phyloP scores from a whole-genome alignment of 2,329 filamentous ascomycete genomes.

The Cercospora sp. region DNA sequence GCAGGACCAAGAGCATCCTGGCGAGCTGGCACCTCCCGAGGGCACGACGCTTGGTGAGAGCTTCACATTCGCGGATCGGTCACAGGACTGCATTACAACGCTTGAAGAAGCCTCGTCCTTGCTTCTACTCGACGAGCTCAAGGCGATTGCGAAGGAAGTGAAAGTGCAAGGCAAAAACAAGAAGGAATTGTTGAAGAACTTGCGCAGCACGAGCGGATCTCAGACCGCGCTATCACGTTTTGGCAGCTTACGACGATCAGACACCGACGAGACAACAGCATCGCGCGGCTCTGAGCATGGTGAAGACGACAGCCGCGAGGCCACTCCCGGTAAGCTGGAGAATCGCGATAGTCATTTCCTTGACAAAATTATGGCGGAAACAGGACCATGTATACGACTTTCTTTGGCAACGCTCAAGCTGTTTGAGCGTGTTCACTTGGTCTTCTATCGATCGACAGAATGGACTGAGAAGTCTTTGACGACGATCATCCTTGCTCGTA shows the following conservation, averaged over 20 bases:
- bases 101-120: slow-evolving; percentile 82
- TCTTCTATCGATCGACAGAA: slow-evolving; percentile 93
- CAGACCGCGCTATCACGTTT: slow-evolving; percentile 72
- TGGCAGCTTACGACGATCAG: slow-evolving; percentile 64
- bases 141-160: slow-evolving; percentile 76
- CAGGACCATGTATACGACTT: slow-evolving; percentile 81
- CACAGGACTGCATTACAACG: slow-evolving; percentile 69
- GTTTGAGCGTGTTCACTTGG: slow-evolving; percentile 90
- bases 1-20: slow-evolving; percentile 45
- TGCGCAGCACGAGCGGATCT: slow-evolving; percentile 70
- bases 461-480: slow-evolving; percentile 98
- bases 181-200: slow-evolving; percentile 69
- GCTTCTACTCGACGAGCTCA: slow-evolving; percentile 84
- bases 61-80: slow-evolving; percentile 80
- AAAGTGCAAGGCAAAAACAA: slow-evolving; percentile 90
- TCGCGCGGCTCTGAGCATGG: slow-evolving; percentile 44
- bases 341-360: slow-evolving; percentile 75
- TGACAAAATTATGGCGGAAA: slow-evolving; percentile 71
- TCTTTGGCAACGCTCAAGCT: slow-evolving; percentile 71
- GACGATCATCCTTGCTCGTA: slow-evolving; percentile 89
- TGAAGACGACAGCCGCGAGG: slow-evolving; percentile 40
- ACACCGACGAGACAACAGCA: slow-evolving; percentile 57
- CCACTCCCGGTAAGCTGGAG: slow-evolving; percentile 45
- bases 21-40: slow-evolving; percentile 51
- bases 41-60: slow-evolving; percentile 52